Conservation (phyloP, 306 rosid species). For the Gleditsia sinensis region DNA sequence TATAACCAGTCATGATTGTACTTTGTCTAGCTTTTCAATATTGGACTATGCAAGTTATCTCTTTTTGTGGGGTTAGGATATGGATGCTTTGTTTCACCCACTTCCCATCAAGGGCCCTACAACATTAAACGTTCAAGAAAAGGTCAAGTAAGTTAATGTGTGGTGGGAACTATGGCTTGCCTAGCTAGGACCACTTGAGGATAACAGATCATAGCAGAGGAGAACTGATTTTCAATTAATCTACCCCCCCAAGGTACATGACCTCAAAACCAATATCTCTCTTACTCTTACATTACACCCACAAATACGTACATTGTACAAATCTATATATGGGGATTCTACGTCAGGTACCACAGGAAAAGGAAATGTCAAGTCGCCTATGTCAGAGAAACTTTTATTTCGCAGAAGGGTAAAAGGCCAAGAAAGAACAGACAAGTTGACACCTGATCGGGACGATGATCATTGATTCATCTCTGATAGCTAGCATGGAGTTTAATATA, state of each 20-base stretch:
- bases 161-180: conserved; percentile 35
- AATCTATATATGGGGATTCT: not conserved
- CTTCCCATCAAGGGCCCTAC: conserved; percentile 50
- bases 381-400: not conserved
- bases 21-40: conserved; percentile 35
- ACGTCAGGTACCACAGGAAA: conserved; percentile 5
- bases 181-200: conserved; percentile 59
- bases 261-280: not conserved
- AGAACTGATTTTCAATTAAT: conserved; percentile 32
- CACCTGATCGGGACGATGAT: not conserved
- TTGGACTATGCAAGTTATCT: conserved; percentile 41
- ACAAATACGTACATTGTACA: not conserved
- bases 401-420: not conserved
- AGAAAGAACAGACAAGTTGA: not conserved
- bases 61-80: conserved; percentile 22
- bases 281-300: not conserved
- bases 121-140: conserved; percentile 38
- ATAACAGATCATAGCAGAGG: conserved; percentile 30
- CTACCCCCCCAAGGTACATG: not conserved
- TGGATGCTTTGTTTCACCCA: conserved; percentile 40
- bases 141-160: conserved; percentile 47
- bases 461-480: too few relatives aligned
- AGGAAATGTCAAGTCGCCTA: conserved; percentile 33
- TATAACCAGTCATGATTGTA: conserved; percentile 46
- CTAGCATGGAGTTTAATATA: too few relatives aligned